Evolutionary conservation across 371 early-diverging fungal species (phyloP).

Genomic region (Apophysomyces elegans): DNA sequence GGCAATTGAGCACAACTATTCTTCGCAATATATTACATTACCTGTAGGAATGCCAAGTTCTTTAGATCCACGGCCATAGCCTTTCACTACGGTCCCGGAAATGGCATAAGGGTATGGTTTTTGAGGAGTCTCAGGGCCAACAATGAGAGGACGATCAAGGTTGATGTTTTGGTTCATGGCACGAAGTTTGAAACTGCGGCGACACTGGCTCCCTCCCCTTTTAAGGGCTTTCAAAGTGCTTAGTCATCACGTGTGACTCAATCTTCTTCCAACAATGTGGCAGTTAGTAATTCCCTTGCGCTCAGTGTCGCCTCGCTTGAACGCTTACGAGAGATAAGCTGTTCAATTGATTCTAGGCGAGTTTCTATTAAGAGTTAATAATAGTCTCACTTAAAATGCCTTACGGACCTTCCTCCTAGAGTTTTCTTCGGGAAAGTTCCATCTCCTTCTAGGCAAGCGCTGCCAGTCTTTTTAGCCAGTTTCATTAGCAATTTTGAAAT

Average conservation of each 20-base stretch:
- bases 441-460: too few species aligned
- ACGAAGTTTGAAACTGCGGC: background rate
- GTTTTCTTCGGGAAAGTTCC: too few species aligned
- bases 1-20: background rate
- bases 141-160: slow-evolving; percentile 60
- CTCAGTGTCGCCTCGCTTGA: too few species aligned
- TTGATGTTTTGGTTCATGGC: slow-evolving; percentile 32
- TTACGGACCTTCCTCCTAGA: too few species aligned
- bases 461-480: too few species aligned
- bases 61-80: slow-evolving; percentile 95
- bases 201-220: background rate
- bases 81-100: slow-evolving; percentile 81
- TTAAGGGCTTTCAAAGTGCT: background rate
- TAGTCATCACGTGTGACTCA: background rate
- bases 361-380: too few species aligned
- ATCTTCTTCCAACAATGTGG: background rate
- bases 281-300: too few species aligned
- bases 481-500: too few species aligned
- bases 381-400: too few species aligned
- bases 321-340: too few species aligned
- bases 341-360: too few species aligned
- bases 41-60: slow-evolving; percentile 98
- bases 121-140: slow-evolving; percentile 57
- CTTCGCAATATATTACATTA: slow-evolving; percentile 31
- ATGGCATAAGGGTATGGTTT: slow-evolving; percentile 76